Base-by-base conservation (phyloP, 352 stramenopile genomes). In the Saprolegnia parasitica region DNA sequence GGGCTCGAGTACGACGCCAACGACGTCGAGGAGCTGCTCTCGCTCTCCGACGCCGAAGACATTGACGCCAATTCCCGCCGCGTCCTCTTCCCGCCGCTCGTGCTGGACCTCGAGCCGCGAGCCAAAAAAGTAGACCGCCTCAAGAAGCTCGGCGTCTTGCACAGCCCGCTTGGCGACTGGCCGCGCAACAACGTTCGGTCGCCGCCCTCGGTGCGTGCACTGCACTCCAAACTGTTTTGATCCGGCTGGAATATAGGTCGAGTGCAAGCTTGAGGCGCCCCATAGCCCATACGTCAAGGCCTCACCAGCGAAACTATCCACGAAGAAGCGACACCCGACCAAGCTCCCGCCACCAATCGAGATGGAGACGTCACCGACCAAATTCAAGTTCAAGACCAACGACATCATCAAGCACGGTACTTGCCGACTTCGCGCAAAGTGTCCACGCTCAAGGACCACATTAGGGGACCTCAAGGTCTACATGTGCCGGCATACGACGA, bases 401-500 rank as follows among this genome's bases (percentile, higher is more conserved):
- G 62, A 57, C 39, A 68, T 68, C 16, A 58, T 68, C 50, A 68
- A 68, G 20, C 62, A 68, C 20, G 62, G 47, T 55, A 2, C 29
- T 35, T 5, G n/a, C n/a, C n/a, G n/a, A n/a, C n/a, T n/a, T n/a
- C n/a, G n/a, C n/a, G n/a, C n/a, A n/a, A n/a, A n/a, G n/a, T n/a
- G n/a, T n/a, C n/a, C n/a, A n/a, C n/a, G n/a, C n/a, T n/a, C n/a
- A n/a, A n/a, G n/a, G n/a, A n/a, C n/a, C n/a, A n/a, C n/a, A 55
- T 23, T 55, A 55, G 47, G 62, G 18, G 62, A 68, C 16, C 50
- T 68, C 24, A 68, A 68, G 29, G 40, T 68, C 26, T 68, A 68
- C 29, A 68, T 68, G 62, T 68, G 62, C 32, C 62, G 62, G 15
- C 58, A 68, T 40, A 68, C 39, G 50, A 68, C 62, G 8, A 68